Conservation (phyloP, 2,329 filamentous ascomycete genomes). For the Neofusicoccum cordaticola region DNA sequence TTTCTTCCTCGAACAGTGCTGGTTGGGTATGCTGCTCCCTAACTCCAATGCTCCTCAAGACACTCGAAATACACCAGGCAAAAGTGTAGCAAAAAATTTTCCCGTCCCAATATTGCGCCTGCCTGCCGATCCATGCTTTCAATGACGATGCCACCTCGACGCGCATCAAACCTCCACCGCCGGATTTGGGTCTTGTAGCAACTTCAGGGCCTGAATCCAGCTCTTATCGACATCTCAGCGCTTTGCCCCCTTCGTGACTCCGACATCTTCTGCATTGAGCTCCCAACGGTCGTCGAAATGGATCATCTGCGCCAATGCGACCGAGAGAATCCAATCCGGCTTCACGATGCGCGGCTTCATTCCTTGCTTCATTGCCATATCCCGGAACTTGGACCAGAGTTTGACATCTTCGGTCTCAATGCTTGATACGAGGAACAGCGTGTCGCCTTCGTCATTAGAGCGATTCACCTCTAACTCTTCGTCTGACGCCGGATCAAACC, state of each 20-base stretch:
- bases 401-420: conserved; percentile 62
- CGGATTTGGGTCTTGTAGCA: not conserved
- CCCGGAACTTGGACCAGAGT: conserved; percentile 76
- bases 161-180: too few relatives aligned
- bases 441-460: conserved; percentile 54
- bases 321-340: conserved; percentile 85
- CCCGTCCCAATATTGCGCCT: not conserved
- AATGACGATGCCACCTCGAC: too few relatives aligned
- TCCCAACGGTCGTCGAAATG: conserved; percentile 8
- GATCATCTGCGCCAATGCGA: conserved; percentile 83
- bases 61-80: not conserved
- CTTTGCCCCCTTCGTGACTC: not conserved
- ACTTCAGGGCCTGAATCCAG: not conserved
- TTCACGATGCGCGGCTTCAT: conserved; percentile 79
- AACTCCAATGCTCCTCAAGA: not conserved
- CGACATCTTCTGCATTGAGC: not conserved
- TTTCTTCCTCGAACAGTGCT: not conserved
- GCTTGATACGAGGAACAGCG: conserved; percentile 77
- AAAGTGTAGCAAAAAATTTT: not conserved
- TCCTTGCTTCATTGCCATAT: conserved; percentile 73
- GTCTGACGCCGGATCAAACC: conserved; percentile 36
- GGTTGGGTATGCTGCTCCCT: not conserved
- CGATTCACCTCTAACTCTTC: conserved; percentile 45
- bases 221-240: not conserved
- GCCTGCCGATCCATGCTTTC: not conserved